phyloP scores from a whole-genome alignment of 2,329 filamentous ascomycete genomes.

The Purpureocillium lavendulum region DNA sequence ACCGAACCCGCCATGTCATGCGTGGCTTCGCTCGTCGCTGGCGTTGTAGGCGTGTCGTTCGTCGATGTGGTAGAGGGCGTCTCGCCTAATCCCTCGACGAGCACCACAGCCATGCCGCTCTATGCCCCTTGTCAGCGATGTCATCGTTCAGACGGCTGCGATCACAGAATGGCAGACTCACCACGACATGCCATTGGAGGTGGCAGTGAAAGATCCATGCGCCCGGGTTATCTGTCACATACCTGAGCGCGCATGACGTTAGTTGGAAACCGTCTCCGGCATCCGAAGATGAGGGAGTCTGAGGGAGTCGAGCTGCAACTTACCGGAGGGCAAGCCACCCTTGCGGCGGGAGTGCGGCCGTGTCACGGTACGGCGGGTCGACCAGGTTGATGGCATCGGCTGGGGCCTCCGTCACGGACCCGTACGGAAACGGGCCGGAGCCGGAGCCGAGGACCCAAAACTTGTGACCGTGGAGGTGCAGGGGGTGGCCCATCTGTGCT shows the following conservation, averaged over 20 bases:
- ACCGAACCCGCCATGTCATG: no score
- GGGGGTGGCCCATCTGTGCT: slow-evolving; percentile 3
- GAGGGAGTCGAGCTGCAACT: no score
- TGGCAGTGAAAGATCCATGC: slow-evolving; percentile 6
- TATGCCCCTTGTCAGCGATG: background rate
- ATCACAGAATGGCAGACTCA: background rate
- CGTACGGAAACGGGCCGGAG: slow-evolving; percentile 2
- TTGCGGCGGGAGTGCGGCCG: slow-evolving; percentile 1
- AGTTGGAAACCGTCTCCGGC: no score
- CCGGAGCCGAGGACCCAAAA: slow-evolving; percentile 5
- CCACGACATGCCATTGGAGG: slow-evolving; percentile 3
- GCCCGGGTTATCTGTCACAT: slow-evolving; percentile 3
- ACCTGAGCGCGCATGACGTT: background rate
- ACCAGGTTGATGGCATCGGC: slow-evolving; percentile 1
- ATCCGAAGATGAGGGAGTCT: no score
- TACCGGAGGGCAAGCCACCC: slow-evolving; percentile 3
- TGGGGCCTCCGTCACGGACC: background rate
- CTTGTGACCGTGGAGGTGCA: slow-evolving; percentile 5
- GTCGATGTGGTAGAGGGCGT: background rate
- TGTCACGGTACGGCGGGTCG: slow-evolving; percentile 3
- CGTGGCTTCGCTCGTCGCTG: no score
- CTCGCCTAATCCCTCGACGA: slow-evolving; percentile 2
- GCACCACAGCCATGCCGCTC: slow-evolving; percentile 3
- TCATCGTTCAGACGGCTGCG: no score
- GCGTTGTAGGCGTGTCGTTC: no score